Conservation (phyloP, 345 rosid species). For the Brassica juncea region DNA sequence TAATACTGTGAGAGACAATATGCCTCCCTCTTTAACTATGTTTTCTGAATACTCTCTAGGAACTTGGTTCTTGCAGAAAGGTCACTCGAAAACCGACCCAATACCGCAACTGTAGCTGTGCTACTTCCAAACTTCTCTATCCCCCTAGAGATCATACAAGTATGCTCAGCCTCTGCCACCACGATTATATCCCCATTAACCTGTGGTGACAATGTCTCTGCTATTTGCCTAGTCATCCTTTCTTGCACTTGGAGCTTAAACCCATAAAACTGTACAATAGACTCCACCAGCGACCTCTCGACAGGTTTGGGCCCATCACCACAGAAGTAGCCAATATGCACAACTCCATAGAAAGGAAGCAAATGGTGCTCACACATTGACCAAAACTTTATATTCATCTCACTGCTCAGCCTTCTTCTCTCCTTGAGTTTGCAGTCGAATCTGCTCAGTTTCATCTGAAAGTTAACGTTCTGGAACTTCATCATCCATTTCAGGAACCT, state of each 20-base stretch:
- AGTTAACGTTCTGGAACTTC: conserved; percentile 62
- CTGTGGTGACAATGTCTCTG: conserved; percentile 58
- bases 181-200: conserved; percentile 72
- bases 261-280: conserved; percentile 73
- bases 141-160: conserved; percentile 84
- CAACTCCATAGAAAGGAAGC: conserved; percentile 84
- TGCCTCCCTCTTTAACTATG: conserved; percentile 4
- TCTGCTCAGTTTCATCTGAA: conserved; percentile 59
- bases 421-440: conserved; percentile 36
- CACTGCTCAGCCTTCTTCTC: conserved; percentile 48
- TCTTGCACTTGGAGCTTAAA: conserved; percentile 94
- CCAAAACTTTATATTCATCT: conserved; percentile 63
- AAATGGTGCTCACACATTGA: conserved; percentile 92
- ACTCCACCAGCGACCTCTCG: conserved; percentile 55
- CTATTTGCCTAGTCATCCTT: conserved; percentile 77
- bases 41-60: conserved; percentile 14
- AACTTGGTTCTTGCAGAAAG: conserved; percentile 3
- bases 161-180: conserved; percentile 73
- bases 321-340: conserved; percentile 69
- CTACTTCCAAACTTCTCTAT: conserved; percentile 55
- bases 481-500: conserved; percentile 68
- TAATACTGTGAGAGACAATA: background rate
- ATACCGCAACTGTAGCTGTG: conserved; percentile 13
- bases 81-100: conserved; percentile 22
- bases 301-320: conserved; percentile 48